Base-by-base conservation (phyloP, 352 stramenopile species). In the Hyaloperonospora brassicae region DNA sequence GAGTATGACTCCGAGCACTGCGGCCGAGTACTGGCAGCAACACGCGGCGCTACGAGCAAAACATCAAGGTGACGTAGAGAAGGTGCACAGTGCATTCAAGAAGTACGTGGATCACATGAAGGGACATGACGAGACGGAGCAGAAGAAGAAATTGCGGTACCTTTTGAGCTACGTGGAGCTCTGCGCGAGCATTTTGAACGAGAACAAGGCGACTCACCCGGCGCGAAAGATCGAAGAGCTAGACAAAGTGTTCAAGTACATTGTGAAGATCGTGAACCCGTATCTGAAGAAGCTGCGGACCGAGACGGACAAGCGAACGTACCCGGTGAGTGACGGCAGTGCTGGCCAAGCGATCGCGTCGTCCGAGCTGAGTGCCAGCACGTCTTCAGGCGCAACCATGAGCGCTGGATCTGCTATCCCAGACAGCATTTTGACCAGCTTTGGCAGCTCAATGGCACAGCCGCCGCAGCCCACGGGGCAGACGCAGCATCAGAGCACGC, bases 51-150 rank as follows among this genome's bases (percentile, higher is more conserved):
- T 93, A 17, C 79, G 84, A 62, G 68, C 74, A 36, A 93, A 93
- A 52, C 86, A 90, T 57, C 76, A 87, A 43, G 72, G 73, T 27
- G 79, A 93, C 47, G 82, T 90, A 14, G 79, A 89, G 31, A 93
- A 89, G 43, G 82, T 93, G 40, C 82, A 93, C 63, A 89, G 66
- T 30, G 82, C 82, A 11, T 93, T 93, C 47, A 89, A 90, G 61
- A 93, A 93, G 56, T 90, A 90, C 51, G 82, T 93, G 22, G 82
- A 93, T 55, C 82, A 93, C 59, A 90, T 93, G 82, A 88, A 89
- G 60, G 78, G 84, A 48, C 79, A 90, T 47, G 82, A 88, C 44
- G 82, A 90, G 57, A 93, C 79, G 22, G 82, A 93, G 57, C 82
- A 93, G 68, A 93, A 90, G 66, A 89, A 88, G 58, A 93, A 93